These are phyloP conservation scores for Rosa chinensis DNA, from an alignment of 306 rosid species.

Conservation along the genomic window DNA sequence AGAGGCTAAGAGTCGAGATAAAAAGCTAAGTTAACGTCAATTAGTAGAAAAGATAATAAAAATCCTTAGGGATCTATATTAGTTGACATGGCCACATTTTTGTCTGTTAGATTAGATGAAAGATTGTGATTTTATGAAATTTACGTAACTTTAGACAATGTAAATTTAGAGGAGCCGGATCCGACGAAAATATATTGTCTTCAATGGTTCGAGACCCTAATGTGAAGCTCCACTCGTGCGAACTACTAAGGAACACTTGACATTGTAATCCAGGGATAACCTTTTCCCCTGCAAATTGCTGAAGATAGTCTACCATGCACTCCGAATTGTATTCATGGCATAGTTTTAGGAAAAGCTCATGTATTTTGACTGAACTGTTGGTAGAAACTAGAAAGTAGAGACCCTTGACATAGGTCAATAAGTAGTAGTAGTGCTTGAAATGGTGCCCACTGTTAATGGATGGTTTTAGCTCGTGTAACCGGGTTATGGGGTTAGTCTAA, in stretches of 20 bases:
- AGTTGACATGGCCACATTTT: too few relatives aligned
- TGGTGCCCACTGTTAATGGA: neutral
- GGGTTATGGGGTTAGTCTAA: neutral
- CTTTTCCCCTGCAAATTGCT: neutral
- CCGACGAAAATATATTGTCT: neutral
- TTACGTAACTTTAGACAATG: too few relatives aligned
- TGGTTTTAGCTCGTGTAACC: neutral
- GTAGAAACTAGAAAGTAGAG: neutral
- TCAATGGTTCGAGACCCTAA: neutral
- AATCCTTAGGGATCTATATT: too few relatives aligned
- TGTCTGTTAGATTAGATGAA: too few relatives aligned
- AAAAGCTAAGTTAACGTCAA: too few relatives aligned
- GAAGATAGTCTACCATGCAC: neutral
- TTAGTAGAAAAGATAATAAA: too few relatives aligned
- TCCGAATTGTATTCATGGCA: neutral
- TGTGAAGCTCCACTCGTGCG: neutral
- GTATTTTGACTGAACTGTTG: neutral
- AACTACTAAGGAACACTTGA: neutral
- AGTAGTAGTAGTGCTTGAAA: neutral
- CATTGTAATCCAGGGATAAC: neutral
- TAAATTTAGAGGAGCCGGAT: too few relatives aligned
- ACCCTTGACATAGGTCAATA: neutral
- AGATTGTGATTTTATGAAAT: too few relatives aligned
- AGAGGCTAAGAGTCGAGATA: too few relatives aligned
- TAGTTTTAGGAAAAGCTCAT: neutral